phyloP scores from a whole-genome alignment of 495 filamentous ascomycete genomes.

The Aspergillus haitiensis region DNA sequence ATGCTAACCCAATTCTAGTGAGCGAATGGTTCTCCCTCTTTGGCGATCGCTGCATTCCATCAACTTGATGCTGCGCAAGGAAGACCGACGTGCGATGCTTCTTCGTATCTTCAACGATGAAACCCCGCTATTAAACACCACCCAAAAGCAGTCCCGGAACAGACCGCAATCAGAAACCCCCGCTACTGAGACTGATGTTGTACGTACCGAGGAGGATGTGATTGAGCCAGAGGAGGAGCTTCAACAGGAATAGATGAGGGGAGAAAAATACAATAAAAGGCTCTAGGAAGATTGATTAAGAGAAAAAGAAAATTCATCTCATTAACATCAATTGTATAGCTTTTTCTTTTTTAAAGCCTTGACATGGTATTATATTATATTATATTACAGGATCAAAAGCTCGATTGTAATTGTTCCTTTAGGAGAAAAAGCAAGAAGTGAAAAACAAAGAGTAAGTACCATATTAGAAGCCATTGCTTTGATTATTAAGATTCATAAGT shows the following conservation, averaged over 20 bases:
- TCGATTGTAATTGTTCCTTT: no score
- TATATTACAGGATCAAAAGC: no score
- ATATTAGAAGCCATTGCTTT: no score
- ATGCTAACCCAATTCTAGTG: constrained; percentile 37
- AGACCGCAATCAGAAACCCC: constrained; percentile 13
- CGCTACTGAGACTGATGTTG: constrained; percentile 25
- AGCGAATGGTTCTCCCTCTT: constrained; percentile 82
- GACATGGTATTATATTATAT: no score
- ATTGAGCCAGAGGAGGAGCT: constrained; percentile 42
- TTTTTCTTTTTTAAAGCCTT: no score
- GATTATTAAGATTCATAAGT: no score
- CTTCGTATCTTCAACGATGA: constrained; percentile 86
- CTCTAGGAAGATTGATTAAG: constrained; percentile 42
- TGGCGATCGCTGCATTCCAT: constrained; percentile 85
- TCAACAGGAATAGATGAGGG: constrained; percentile 40
- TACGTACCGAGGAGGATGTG: constrained; percentile 40
- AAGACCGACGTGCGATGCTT: constrained; percentile 90
- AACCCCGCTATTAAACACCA: constrained; percentile 59
- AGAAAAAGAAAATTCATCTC: no score
- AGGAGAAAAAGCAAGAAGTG: no score
- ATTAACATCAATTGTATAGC: no score
- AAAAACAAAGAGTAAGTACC: no score
- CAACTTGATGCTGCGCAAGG: constrained; percentile 97
- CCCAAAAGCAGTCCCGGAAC: constrained; percentile 44
- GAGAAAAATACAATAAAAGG: constrained; percentile 45